A percentile compares a stretch with the other conserved stretches of the same genome.
Evolutionary conservation across 1,139 yeast species (phyloP).

Genomic region (Geotrichum reessii): DNA sequence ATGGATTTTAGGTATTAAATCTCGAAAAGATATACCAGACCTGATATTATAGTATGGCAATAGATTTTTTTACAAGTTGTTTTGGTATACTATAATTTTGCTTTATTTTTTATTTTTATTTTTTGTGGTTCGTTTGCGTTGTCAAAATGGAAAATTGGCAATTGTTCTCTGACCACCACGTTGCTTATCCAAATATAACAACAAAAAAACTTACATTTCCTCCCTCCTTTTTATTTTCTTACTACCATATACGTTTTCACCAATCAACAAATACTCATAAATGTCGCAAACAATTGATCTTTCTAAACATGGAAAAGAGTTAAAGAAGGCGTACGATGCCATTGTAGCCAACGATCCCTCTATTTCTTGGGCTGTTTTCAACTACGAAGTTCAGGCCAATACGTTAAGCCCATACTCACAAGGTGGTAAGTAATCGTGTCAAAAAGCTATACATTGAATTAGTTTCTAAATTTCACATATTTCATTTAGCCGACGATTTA

Average conservation of each 20-base stretch:
- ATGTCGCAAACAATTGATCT: slow-evolving; percentile 37
- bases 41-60: too few species aligned
- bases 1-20: too few species aligned
- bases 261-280: not conserved
- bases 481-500: slow-evolving; percentile 47
- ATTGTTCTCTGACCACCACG: not conserved
- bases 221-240: not conserved
- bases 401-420: slow-evolving; percentile 34
- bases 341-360: slow-evolving; percentile 41
- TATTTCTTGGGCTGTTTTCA: slow-evolving; percentile 41
- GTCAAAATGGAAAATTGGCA: not conserved
- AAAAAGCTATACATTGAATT: not conserved
- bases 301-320: slow-evolving; percentile 37
- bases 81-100: too few species aligned
- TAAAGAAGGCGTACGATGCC: slow-evolving; percentile 38
- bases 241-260: not conserved
- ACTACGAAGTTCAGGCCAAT: slow-evolving; percentile 36
- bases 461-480: not conserved
- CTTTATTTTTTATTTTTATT: not conserved
- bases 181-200: not conserved
- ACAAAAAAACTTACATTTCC: not conserved
- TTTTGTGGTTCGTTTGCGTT: not conserved
- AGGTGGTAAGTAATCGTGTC: slow-evolving; percentile 28
- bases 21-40: too few species aligned
- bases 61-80: too few species aligned